phyloP scores from a whole-genome alignment of 75 land plant species.

The Pinus albicaulis region DNA sequence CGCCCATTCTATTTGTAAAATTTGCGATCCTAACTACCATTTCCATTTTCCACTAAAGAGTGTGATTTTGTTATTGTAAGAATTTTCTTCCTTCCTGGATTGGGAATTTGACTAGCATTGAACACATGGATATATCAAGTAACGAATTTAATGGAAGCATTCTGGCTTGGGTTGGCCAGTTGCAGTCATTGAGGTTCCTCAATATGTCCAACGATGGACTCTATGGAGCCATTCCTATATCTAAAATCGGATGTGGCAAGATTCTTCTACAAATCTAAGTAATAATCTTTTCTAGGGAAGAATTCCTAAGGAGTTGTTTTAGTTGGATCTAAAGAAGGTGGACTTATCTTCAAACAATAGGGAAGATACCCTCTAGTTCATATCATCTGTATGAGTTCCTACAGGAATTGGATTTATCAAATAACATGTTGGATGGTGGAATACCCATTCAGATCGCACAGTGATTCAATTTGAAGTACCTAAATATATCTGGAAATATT shows the following conservation, averaged over 20 bases:
- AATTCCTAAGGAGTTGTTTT: slow-evolving; percentile 52
- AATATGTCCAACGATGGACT: slow-evolving; percentile 44
- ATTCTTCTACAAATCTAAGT: slow-evolving; percentile 42
- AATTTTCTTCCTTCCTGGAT: too few species aligned
- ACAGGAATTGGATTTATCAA: slow-evolving; percentile 55
- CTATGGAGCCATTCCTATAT: slow-evolving; percentile 38
- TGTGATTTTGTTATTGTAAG: too few species aligned
- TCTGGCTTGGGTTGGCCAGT: too few species aligned
- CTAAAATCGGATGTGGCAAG: slow-evolving; percentile 23
- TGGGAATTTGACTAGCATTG: too few species aligned
- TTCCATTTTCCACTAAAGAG: too few species aligned
- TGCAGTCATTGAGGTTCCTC: too few species aligned
- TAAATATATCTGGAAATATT: slow-evolving; percentile 70
- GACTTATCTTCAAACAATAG: slow-evolving; percentile 41
- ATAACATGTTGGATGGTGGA: slow-evolving; percentile 51
- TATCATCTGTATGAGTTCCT: slow-evolving; percentile 34
- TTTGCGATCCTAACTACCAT: too few species aligned
- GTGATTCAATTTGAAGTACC: slow-evolving; percentile 48
- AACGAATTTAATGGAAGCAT: too few species aligned
- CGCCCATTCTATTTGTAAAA: too few species aligned
- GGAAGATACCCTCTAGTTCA: slow-evolving; percentile 27
- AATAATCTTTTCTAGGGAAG: slow-evolving; percentile 48
- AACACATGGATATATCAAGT: too few species aligned
- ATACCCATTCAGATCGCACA: slow-evolving; percentile 63
- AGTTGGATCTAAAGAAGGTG: slow-evolving; percentile 43